Evolutionary conservation across 2,329 filamentous ascomycete genomes (phyloP).

Genomic region (Neofusicoccum sp.): DNA sequence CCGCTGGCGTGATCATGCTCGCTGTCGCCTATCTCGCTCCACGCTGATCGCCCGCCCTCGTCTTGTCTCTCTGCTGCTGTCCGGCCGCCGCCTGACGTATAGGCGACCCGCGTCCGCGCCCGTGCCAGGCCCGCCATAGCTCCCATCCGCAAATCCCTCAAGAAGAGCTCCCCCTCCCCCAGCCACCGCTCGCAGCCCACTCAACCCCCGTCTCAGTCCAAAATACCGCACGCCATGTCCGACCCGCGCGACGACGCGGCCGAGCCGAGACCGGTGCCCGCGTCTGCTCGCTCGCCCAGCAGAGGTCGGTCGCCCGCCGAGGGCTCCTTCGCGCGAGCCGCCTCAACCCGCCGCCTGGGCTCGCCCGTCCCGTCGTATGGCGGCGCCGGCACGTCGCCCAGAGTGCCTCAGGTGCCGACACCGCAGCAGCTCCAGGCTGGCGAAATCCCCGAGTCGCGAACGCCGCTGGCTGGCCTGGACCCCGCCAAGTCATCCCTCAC

Average conservation of each 20-base stretch:
- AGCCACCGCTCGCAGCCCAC: neutral
- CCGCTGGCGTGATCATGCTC: slow-evolving; percentile 21
- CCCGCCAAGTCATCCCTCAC: slow-evolving; percentile 59
- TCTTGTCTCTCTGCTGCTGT: neutral
- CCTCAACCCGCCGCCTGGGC: slow-evolving; percentile 57
- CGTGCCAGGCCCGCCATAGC: slow-evolving; percentile 6
- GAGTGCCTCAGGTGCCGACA: slow-evolving; percentile 54
- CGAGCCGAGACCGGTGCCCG: slow-evolving; percentile 34
- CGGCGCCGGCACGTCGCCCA: slow-evolving; percentile 41
- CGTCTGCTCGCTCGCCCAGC: slow-evolving; percentile 27
- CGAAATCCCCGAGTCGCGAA: slow-evolving; percentile 45
- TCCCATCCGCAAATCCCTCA: slow-evolving; percentile 6
- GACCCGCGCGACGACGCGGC: slow-evolving; percentile 16
- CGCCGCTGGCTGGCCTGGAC: slow-evolving; percentile 66
- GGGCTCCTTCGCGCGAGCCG: slow-evolving; percentile 52
- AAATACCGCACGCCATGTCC: slow-evolving; percentile 21
- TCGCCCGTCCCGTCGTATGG: slow-evolving; percentile 58
- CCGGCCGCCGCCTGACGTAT: slow-evolving; percentile 1
- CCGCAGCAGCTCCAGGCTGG: slow-evolving; percentile 46
- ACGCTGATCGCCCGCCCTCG: slow-evolving; percentile 11
- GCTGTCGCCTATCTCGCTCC: slow-evolving; percentile 16
- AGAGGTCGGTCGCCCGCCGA: slow-evolving; percentile 32
- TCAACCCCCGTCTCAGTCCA: neutral
- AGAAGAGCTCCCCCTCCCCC: neutral
- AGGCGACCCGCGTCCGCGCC: neutral